Evolutionary conservation across 805 yeast species (phyloP), one percentile per base, ranked within the genome.

Genomic region (Brettanomyces custersianus): DNA sequence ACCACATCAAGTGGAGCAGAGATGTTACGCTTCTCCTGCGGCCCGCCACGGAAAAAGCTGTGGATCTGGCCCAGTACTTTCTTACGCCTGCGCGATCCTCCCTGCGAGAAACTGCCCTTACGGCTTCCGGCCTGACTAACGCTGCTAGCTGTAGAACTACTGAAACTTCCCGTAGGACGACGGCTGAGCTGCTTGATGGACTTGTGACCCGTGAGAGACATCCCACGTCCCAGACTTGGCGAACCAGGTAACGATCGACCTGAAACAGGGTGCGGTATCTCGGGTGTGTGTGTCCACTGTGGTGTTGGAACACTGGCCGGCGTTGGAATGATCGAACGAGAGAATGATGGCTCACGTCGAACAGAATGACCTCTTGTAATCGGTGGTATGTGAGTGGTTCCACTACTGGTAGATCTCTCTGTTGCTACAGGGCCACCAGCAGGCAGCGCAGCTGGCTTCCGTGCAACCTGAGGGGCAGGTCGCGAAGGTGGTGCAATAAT

Each of bases 1-100:
- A 84, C 79, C 13, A 92, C 81, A 50, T 85, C 86, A 56, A 80
- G 86, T 0, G 98, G 98, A 0, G 86, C 79, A n/a, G 95, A 83
- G 34, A 90, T 92, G 45, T 76, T 76, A 27, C 68, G 48, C 6
- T 47, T 40, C 17, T 37, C 43, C 8, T 47, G 35, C 17, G 16
- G 13, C 9, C 16, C n/a, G 16, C 22, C 22, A 15, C 24, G n/a
- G 22, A 33, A 33, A 16, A 33, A 33, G 19, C 19, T 33, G 3
- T 77, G 59, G 36, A 80, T 66, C 3, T 75, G 80, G 5, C 77
- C 81, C 40, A 72, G 70, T 38, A 77, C 70, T 38, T 73, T 65
- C 41, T 65, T 70, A 2, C 74, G 70, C 43, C 67, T 68, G 43
- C 64, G 66, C 36, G 68, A 54, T 30, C 44, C 34, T 11, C 18